Base-by-base conservation (phyloP, 352 stramenopile genomes). In the Saprolegnia parasitica region DNA sequence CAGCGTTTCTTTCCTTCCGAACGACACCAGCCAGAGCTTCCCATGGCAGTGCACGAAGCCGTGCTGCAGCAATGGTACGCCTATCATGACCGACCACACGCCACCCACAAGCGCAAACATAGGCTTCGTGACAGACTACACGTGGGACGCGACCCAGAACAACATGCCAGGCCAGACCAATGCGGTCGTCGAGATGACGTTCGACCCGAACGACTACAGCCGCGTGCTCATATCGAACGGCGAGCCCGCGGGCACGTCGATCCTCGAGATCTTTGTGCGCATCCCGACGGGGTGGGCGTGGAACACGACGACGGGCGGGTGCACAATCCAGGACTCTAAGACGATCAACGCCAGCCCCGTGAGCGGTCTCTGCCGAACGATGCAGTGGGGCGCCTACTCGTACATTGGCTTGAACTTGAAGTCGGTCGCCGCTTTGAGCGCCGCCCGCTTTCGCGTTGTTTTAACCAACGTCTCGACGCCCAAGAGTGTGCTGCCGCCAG, bases 151-250 rank as follows among this genome's bases (percentile, higher is more conserved):
- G 16, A 55, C 81, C 8, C 50, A 68, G 15, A 81, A 88, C 50
- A 83, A 80, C 64, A 78, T 78, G 35, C 87, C 87, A 0, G 86
- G 84, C 16, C 85, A 93, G 64, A 79, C 72, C 15, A 90, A 95
- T 67, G 83, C 77, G 18, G 85, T 80, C n/a, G 93, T 95, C 60
- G 73, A 76, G n/a, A 75, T 95, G 20, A 82, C 70, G 5, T 79
- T 95, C 67, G 83, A 88, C 55, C 86, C 84, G 54, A 81, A 73
- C 4, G 81, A 93, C 71, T 85, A 86, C 66, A 71, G 87, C 60
- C 74, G 81, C 42, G 74, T 88, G 18, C 92, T 95, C 64, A 89
- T 95, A 35, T 64, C 81, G 20, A 81, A 93, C 56, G 72, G 78
- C 1, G 78, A 91, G 65, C 21, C 72, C 18, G 72, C 81, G n/a